Conservation (phyloP, 176 grass and related monocot genomes). For the Lolium rigidum region DNA sequence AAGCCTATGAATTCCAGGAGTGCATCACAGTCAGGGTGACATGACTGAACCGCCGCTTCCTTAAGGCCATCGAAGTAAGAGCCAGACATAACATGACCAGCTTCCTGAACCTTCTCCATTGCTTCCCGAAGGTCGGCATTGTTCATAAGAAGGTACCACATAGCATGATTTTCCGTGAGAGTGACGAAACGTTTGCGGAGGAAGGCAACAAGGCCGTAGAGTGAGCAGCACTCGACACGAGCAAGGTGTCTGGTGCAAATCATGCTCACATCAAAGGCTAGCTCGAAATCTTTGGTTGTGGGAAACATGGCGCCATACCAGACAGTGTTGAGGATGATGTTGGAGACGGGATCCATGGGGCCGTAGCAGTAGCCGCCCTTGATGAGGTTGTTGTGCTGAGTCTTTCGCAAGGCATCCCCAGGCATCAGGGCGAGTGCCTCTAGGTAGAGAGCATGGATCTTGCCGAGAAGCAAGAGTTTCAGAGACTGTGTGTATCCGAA, state of each 20-base stretch:
- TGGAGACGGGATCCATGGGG: not conserved
- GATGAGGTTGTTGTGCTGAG: not conserved
- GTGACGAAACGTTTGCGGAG: not conserved
- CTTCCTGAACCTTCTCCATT: not conserved
- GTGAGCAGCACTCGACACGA: not conserved
- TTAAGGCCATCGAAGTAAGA: not conserved
- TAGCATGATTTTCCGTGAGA: not conserved
- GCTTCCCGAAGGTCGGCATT: not conserved
- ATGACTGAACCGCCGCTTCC: not conserved
- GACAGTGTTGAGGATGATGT: slow-evolving; percentile 21
- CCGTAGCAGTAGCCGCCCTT: not conserved
- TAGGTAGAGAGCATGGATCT: not conserved
- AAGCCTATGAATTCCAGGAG: not conserved
- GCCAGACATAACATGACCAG: not conserved
- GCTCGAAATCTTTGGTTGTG: not conserved
- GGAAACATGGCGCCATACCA: not conserved
- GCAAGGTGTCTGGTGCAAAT: slow-evolving; percentile 1
- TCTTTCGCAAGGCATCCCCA: not conserved
- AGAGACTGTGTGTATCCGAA: not conserved
- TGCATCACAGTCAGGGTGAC: not conserved
- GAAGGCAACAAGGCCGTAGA: slow-evolving; percentile 1
- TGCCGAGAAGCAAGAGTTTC: slow-evolving; percentile 6
- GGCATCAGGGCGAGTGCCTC: not conserved
- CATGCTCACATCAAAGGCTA: not conserved
- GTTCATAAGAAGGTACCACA: not conserved